Conservation (phyloP, 2,329 filamentous ascomycete species). For the Dactylellina cionopaga region DNA sequence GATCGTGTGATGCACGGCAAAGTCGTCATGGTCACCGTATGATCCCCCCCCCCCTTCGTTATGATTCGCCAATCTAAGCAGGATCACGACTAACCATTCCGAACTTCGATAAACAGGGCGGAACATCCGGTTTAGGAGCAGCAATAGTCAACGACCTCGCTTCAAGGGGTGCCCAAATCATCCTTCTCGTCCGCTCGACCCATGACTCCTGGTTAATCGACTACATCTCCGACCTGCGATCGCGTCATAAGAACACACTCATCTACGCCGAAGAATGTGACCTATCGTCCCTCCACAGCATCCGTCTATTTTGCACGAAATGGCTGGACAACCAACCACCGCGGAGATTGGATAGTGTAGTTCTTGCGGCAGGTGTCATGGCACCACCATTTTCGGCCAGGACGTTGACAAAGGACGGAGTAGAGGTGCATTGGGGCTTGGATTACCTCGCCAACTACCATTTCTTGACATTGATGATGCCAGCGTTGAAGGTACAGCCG, state of each 20-base stretch:
- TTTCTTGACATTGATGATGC: constrained; percentile 87
- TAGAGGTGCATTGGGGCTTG: constrained; percentile 91
- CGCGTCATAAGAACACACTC: constrained; percentile 79
- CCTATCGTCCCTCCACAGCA: constrained; percentile 84
- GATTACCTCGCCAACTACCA: constrained; percentile 98
- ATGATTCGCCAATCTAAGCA: neutral
- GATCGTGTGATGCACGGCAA: constrained; percentile 92
- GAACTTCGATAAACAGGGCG: constrained; percentile 73
- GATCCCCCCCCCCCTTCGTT: constrained; percentile 53
- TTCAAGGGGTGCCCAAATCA: constrained; percentile 82
- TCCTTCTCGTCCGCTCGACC: constrained; percentile 85
- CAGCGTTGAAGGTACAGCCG: constrained; percentile 88
- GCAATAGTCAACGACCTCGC: constrained; percentile 79
- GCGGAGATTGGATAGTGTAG: constrained; percentile 85
- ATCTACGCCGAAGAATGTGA: constrained; percentile 97
- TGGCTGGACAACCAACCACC: constrained; percentile 97
- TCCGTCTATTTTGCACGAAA: constrained; percentile 91
- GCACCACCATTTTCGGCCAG: constrained; percentile 73
- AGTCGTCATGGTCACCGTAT: constrained; percentile 88
- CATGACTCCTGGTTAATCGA: constrained; percentile 91
- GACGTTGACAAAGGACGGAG: constrained; percentile 75
- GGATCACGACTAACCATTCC: neutral
- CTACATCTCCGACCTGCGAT: constrained; percentile 87
- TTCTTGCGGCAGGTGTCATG: constrained; percentile 83
- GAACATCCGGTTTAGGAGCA: constrained; percentile 91